Base-by-base conservation (phyloP, 2,329 filamentous ascomycete genomes). In the Botrytis fabae region DNA sequence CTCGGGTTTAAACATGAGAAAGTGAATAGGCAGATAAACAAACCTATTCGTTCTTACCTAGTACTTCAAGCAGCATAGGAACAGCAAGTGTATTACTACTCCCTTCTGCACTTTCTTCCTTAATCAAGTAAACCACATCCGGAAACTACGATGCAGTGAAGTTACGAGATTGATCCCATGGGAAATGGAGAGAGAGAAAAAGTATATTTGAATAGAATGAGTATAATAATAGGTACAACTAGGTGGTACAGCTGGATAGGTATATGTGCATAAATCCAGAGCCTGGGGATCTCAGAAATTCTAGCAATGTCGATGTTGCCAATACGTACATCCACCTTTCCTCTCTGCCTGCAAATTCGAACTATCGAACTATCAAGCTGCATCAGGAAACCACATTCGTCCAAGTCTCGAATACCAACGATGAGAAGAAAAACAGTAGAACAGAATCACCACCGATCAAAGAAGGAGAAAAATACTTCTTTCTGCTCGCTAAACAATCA, bases 261-360 rank as follows among this genome's bases (percentile, higher is more conserved):
- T n/a, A 54, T 54, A 6, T 32, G 32, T 28, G 4, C 25, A 54
- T 12, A 54, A 5, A 54, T n/a, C 25, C 48, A 7, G 25, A 7
- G 5, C 48, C 25, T 1, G 25, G 16, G 48, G 2, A 0, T 7
- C 16, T n/a, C 6, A 16, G 5, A 22, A n/a, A n/a, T 6, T 7
- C n/a, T 14, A n/a, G 25, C 25, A n/a, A n/a, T n/a, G 16, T 16
- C 5, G 2, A 54, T 54, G 12, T 14, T 16, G 6, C n/a, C 25
- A n/a, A 54, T n/a, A n/a, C 12, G 9, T 38, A 9, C 1, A 38
- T 38, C 6, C 38, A 54, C 25, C 25, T 54, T 16, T 2, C 12
- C 12, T n/a, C 10, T 51, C 25, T 46, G 1, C 5, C 18, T 20
- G 16, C 48, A n/a, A n/a, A 51, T 54, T 54, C 25, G 48, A 16